Evolutionary conservation across 2,329 filamentous ascomycete genomes (phyloP), one percentile per base, ranked within the genome.

Genomic region (Didymella sp.): DNA sequence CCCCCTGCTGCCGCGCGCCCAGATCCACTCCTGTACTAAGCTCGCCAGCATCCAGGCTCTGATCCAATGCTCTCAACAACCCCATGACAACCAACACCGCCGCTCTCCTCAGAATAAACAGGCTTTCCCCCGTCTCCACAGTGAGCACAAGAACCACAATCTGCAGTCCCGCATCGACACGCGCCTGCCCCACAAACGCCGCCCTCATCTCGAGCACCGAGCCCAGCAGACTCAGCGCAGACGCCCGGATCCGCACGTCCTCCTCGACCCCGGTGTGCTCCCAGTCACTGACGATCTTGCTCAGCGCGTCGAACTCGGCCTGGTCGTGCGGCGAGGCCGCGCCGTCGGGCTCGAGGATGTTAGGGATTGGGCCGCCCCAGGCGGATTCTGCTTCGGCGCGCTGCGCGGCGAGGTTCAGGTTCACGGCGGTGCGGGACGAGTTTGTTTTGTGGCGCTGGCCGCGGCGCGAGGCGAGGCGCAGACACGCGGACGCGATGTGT

Each of bases 201-300:
- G 85, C 71, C 21, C 68, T 60, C 1, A 84, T 83, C 24, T 91
- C 87, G 24, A 91, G 73, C 0, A 81, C 80, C 1, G 77, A 76
- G 0, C 84, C 83, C 40, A 92, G 79, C 43, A 92, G 82, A 4
- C 87, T 89, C 6, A 92, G 73, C 4, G 89, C 87, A 21, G 89
- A 91, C 13, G 88, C 78, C 1, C 89, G 85, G 63, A 92, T 83
- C 4, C 89, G 82, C 12, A 91, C 79, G 67, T 92, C 89, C 71
- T 92, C 89, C 56, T 82, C 82, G 0, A 74, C 58, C 0, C 87
- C 88, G 53, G 85, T 87, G 59, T 86, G 83, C 62, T 88, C 82
- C 89, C 89, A 91, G 0, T 87, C 88, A 13, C 82, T 77, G 0
- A 91, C 79, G 57, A 91, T 90, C 56, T 81, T 43, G 82, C 79